Evolutionary conservation across 2,329 filamentous ascomycete species (phyloP), one percentile per base, ranked within the genome.

Genomic region (Claviceps quebecensis): DNA sequence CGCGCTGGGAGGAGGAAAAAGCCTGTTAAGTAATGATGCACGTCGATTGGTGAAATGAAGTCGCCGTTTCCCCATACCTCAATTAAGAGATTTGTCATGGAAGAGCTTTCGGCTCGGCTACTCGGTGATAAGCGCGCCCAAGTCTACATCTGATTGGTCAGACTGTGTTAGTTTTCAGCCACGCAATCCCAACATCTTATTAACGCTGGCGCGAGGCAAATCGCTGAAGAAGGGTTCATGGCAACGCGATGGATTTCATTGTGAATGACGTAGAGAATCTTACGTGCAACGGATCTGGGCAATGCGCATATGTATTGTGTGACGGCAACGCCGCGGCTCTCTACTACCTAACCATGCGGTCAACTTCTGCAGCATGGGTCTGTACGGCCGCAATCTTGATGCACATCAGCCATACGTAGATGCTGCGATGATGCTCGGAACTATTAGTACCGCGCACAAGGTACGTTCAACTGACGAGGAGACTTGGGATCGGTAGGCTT

Each of bases 21-120:
- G 39, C 17, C n/a, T 36, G 22, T 26, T 17, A 36, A 38, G 29
- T 19, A 19, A 43, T 26, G 22, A 34, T 48, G 44, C 48, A 44
- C 23, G 13, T 50, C 29, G 44, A 48, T 53, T 48, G 45, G 38
- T 23, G 23, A 52, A 49, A 45, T 49, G 48, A 16, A 39, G 48
- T 45, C 19, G 34, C 36, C 26, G 50, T 39, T 45, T 40, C 23
- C 17, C 54, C 56, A 60, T 57, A 50, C 29, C 29, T 11, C 3
- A 56, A 54, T 46, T 60, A 58, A 60, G 9, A 26, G 53, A 68
- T 68, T 67, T 67, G 66, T 65, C 65, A 66, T 62, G 55, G 23
- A 48, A 48, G 45, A 51, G 48, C 53, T 54, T 55, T 65, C 63
- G 62, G 62, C 63, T 66, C 62, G 64, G 62, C 47, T 48, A 56